Evolutionary conservation across 1,284 basidiomycete genomes (phyloP).

Genomic region (Boletus mariae): DNA sequence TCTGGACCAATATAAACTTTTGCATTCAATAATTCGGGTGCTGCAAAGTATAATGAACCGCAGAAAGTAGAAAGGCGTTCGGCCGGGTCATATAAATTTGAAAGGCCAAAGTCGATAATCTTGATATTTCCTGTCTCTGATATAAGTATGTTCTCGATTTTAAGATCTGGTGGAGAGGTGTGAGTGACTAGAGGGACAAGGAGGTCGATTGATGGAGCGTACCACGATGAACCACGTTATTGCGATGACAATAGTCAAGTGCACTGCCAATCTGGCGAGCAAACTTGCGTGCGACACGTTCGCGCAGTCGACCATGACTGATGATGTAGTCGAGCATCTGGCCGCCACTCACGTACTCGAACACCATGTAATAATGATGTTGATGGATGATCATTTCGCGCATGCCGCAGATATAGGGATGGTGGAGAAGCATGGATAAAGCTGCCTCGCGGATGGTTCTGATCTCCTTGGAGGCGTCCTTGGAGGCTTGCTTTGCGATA

Average conservation of each 20-base stretch:
- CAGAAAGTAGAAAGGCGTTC: conserved; percentile 92
- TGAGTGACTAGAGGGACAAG: conserved; percentile 8
- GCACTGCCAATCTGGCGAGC: conserved; percentile 95
- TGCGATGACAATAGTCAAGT: conserved; percentile 94
- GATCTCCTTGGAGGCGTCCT: conserved; percentile 95
- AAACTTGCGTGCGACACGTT: conserved; percentile 95
- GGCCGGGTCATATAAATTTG: conserved; percentile 90
- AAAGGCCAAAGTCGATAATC: conserved; percentile 98
- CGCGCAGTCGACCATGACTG: conserved; percentile 92
- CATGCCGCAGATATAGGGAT: conserved; percentile 99
- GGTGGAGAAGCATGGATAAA: conserved; percentile 90
- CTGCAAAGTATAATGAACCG: conserved; percentile 96
- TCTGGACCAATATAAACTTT: conserved; percentile 97
- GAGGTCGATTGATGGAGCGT: conserved; percentile 19
- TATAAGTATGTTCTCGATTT: conserved; percentile 99
- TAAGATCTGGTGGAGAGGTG: conserved; percentile 61
- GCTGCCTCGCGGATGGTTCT: conserved; percentile 94
- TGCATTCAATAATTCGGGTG: conserved; percentile 94
- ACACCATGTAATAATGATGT: conserved; percentile 99
- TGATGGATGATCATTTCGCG: conserved; percentile 95
- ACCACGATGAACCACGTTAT: conserved; percentile 94
- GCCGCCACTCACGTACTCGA: conserved; percentile 97
- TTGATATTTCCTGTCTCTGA: conserved; percentile 99
- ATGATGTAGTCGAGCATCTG: conserved; percentile 99
- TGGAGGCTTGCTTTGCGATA: conserved; percentile 77